These are phyloP conservation scores for Paralagenidium karlingii DNA, from an alignment of 352 stramenopile species.

Conservation along the genomic window DNA sequence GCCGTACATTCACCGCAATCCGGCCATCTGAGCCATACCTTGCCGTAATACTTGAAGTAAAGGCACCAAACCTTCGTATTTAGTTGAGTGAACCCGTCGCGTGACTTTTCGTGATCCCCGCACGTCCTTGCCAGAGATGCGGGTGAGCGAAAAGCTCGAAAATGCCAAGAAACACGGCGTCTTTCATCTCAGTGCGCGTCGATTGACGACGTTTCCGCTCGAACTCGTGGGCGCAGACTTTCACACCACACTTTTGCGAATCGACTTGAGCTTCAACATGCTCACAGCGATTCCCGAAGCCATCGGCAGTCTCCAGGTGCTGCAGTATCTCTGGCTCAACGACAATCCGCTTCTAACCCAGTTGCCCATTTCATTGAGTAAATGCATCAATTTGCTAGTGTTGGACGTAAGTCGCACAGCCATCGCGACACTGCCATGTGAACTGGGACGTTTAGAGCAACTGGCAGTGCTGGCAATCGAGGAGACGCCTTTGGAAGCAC, in stretches of 20 bases:
- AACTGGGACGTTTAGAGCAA: slow-evolving; percentile 46
- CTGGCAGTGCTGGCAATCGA: slow-evolving; percentile 65
- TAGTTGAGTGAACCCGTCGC: slow-evolving; percentile 2
- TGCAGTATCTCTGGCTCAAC: slow-evolving; percentile 77
- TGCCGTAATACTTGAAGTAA: not conserved
- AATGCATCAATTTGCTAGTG: slow-evolving; percentile 53
- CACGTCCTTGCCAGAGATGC: slow-evolving; percentile 3
- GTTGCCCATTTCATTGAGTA: slow-evolving; percentile 35
- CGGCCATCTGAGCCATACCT: slow-evolving; percentile 53
- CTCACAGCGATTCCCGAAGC: slow-evolving; percentile 36
- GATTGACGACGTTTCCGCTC: slow-evolving; percentile 21
- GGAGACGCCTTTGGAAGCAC: slow-evolving; percentile 42
- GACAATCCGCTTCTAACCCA: slow-evolving; percentile 54
- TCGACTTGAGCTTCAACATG: slow-evolving; percentile 79
- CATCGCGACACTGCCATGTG: slow-evolving; percentile 39
- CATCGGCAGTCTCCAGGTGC: slow-evolving; percentile 30
- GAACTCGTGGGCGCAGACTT: slow-evolving; percentile 21
- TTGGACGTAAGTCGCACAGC: slow-evolving; percentile 61
- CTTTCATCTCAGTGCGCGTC: slow-evolving; percentile 36
- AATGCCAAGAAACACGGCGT: slow-evolving; percentile 41
- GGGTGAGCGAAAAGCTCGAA: slow-evolving; percentile 34
- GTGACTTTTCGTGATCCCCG: not conserved
- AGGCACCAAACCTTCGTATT: not conserved
- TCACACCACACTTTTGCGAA: slow-evolving; percentile 23
- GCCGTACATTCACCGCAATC: slow-evolving; percentile 91